Percentiles rank a stretch among this genome's conserved stretches.
Conservation (phyloP, 2,329 filamentous ascomycete species). For the Paecilomyces formosus region DNA sequence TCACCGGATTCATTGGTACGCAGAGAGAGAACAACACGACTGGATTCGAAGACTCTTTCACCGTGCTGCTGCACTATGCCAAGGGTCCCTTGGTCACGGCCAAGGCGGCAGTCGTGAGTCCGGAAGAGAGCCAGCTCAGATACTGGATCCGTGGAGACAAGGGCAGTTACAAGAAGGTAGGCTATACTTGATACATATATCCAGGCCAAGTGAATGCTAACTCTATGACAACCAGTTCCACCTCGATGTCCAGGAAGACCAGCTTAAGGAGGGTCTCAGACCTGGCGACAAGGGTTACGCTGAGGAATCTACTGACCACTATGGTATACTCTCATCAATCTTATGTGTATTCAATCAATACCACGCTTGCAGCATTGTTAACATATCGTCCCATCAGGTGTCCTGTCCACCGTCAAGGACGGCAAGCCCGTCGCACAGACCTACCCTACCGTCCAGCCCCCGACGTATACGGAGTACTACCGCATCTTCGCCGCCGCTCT, state of each 20-base stretch:
- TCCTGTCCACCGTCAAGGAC: constrained; percentile 49
- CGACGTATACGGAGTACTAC: constrained; percentile 67
- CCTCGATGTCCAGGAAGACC: constrained; percentile 69
- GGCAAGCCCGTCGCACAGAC: constrained; percentile 45
- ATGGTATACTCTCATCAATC: constrained; percentile 38
- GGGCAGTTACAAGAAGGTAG: constrained; percentile 65
- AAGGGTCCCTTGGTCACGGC: constrained; percentile 59
- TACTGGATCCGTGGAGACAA: constrained; percentile 72
- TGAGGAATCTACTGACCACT: constrained; percentile 50
- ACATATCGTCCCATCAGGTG: constrained; percentile 13
- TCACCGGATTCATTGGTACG: constrained; percentile 62
- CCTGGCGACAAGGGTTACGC: constrained; percentile 59
- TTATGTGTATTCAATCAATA: not conserved
- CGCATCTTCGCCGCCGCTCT: constrained; percentile 46
- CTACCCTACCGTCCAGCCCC: constrained; percentile 53
- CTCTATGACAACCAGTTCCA: constrained; percentile 28
- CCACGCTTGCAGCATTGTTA: not conserved
- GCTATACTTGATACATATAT: constrained; percentile 15
- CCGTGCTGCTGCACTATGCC: constrained; percentile 60
- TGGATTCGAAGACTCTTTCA: constrained; percentile 45
- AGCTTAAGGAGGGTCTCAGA: constrained; percentile 57
- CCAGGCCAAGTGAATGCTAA: not conserved
- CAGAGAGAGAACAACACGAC: constrained; percentile 54
- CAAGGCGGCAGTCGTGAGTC: constrained; percentile 61
- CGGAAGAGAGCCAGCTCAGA: constrained; percentile 61